Base-by-base conservation (phyloP, 1,139 yeast species). In the Oligophagozyma castellii region DNA sequence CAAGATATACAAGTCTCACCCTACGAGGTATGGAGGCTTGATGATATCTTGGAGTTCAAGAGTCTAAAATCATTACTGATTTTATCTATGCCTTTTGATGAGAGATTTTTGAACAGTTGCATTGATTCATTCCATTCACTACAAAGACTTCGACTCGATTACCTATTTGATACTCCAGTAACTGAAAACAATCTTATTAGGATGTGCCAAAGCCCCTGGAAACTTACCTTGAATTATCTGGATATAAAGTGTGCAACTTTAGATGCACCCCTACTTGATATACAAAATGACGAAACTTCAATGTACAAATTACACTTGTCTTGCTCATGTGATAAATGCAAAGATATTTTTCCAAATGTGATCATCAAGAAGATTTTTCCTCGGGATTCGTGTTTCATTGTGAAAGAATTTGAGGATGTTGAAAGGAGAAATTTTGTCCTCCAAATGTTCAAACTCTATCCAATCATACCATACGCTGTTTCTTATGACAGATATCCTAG, bases 381-480 rank as follows among this genome's bases (percentile, higher is more conserved):
- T 5, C 36, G 30, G 7, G 32, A 28, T 14, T 40, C 43, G 8
- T 35, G 43, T 2, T 36, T 34, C 24, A 26, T 30, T 5, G 37
- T 47, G 23, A 35, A 34, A 23, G 35, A 40, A 27, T 30, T 36
- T 15, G 28, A 38, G 12, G 48, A 45, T 29, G 35, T 42, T 10
- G 37, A 39, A 16, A 24, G 43, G 15, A 35, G 46, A 29, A 39
- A 44, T 30, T 42, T 48, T 26, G 22, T 38, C 15, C 21, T 40
- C 23, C 50, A 48, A 26, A 34, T 50, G 33, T 37, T 46, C 22
- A 43, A 40, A 28, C 29, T 41, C 5, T 43, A 38, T 24, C 48
- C 52, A 14, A 47, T 49, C 4, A 31, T 47, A n/a, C 53, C 55
- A 8, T 39, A 49, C 27, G 37, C 49, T 14, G 43, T 36, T 20